Evolutionary conservation across 345 rosid species (phyloP), one percentile per base, ranked within the genome.

Genomic region (Balakata baccata): DNA sequence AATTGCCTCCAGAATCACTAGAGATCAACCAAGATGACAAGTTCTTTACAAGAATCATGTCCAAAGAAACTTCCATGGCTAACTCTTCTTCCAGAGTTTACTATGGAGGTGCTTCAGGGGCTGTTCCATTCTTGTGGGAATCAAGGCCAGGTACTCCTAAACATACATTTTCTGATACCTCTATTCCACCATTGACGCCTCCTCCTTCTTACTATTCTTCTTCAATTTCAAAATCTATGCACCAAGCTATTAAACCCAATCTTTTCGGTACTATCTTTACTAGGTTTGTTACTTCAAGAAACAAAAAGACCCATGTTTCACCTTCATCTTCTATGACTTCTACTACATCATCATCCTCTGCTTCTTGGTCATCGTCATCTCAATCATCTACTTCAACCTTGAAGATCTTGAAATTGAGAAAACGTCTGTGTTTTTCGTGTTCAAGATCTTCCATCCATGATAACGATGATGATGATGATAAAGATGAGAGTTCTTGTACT

Each of bases 71-170:
- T 12, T 84, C 92, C 18, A 80, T 73, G 73, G 86, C 83, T 14
- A 89, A 88, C 74, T 78, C 86, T 63, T 89, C 98, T 9, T 83
- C 83, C 20, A 89, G 91, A 70, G 86, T 87, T n/a, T 89, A 91
- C 84, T 90, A 91, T n/a, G 90, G 92, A 4, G 85, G 88, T 18
- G 86, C 86, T 37, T 78, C 92, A 0, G 83, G 84, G 38, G 58
- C 93, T 6, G 45, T 93, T 63, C 94, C 98, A 0, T 93, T 93
- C 86, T 25, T 58, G 47, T 93, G 98, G 98, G 98, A 93, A 70
- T 80, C 96, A 23, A 82, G 78, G 23, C 98, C 98, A 0, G 98
- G 98, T 50, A 89, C 96, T n/a, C 96, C 98, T 0, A 93, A 91
- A 64, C 86, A 89, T 72, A 11, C 76, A 6, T 50, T 61, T 59